Conservation (phyloP, 768 basidiomycete species). For the Pleurotus sapidus region DNA sequence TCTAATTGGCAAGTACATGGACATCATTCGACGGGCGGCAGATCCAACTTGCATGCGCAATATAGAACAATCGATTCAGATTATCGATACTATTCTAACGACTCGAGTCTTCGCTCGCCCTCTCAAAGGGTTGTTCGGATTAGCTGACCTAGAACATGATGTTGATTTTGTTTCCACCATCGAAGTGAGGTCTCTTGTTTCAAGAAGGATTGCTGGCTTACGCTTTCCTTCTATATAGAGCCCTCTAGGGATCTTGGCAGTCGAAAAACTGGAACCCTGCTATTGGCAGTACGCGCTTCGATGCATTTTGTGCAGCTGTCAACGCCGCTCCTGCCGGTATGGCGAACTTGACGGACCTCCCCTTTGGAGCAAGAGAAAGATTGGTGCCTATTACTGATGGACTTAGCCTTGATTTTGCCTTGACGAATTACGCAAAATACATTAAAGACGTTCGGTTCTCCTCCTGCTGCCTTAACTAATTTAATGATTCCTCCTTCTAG, state of each 20-base stretch:
- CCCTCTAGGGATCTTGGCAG: conserved; percentile 78
- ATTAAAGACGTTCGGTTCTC: conserved; percentile 56
- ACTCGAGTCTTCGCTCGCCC: conserved; percentile 39
- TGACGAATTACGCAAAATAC: conserved; percentile 75
- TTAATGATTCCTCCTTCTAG: conserved; percentile 24
- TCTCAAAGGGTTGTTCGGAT: conserved; percentile 77
- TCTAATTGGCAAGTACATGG: conserved; percentile 88
- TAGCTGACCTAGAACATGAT: conserved; percentile 63
- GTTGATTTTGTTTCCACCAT: conserved; percentile 76
- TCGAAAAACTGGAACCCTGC: conserved; percentile 82
- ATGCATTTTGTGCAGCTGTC: conserved; percentile 64
- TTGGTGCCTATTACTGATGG: conserved; percentile 45
- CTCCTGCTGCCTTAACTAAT: neutral
- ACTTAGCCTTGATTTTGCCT: conserved; percentile 50
- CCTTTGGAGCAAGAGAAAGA: conserved; percentile 46
- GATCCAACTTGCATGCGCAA: conserved; percentile 59
- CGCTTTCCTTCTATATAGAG: conserved; percentile 26
- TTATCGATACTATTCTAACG: conserved; percentile 62
- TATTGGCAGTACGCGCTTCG: conserved; percentile 59
- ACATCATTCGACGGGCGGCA: conserved; percentile 70
- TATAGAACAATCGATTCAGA: conserved; percentile 52
- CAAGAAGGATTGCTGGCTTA: conserved; percentile 11
- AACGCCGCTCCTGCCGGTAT: conserved; percentile 38
- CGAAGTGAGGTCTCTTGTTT: conserved; percentile 37
- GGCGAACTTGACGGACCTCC: conserved; percentile 31